Percentiles rank a stretch among this genome's conserved stretches.
phyloP scores from a whole-genome alignment of 495 filamentous ascomycete species.

The Xylaria nigripes region DNA sequence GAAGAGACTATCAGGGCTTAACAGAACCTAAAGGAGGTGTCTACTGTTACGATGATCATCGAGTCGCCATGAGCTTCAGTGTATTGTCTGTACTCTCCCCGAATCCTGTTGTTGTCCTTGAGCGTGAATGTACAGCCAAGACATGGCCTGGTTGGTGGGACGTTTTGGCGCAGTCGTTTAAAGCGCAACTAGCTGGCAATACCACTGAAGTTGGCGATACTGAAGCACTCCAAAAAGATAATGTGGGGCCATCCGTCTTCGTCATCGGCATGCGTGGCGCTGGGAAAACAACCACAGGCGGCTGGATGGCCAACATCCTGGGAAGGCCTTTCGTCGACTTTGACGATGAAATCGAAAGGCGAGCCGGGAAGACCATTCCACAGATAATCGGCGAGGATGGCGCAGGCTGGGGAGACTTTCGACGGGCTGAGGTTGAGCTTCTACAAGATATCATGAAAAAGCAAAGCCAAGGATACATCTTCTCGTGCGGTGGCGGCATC shows the following conservation, averaged over 20 bases:
- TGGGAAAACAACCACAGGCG: constrained; percentile 89
- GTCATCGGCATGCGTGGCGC: constrained; percentile 98
- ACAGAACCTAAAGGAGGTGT: constrained; percentile 58
- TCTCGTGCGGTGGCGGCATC: constrained; percentile 90
- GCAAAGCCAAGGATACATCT: constrained; percentile 65
- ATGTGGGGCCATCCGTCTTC: constrained; percentile 58
- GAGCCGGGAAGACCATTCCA: constrained; percentile 66
- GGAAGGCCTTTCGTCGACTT: constrained; percentile 76
- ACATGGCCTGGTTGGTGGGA: constrained; percentile 99
- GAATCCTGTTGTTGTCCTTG: constrained; percentile 64
- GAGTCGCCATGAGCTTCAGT: constrained; percentile 96
- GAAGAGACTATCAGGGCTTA: constrained; percentile 53
- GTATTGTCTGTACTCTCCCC: constrained; percentile 77
- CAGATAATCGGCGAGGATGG: constrained; percentile 61
- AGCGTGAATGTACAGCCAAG: constrained; percentile 90
- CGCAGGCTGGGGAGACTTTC: constrained; percentile 83
- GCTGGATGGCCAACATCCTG: constrained; percentile 69
- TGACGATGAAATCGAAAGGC: constrained; percentile 73
- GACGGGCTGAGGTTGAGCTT: constrained; percentile 68
- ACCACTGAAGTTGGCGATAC: constrained; percentile 34
- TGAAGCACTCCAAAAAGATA: constrained; percentile 30
- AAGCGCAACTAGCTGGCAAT: constrained; percentile 66
- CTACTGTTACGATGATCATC: constrained; percentile 95
- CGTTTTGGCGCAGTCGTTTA: constrained; percentile 64
- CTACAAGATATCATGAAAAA: constrained; percentile 66